Evolutionary conservation across 768 basidiomycete genomes (phyloP).

Genomic region (Mycena rebaudengoi): DNA sequence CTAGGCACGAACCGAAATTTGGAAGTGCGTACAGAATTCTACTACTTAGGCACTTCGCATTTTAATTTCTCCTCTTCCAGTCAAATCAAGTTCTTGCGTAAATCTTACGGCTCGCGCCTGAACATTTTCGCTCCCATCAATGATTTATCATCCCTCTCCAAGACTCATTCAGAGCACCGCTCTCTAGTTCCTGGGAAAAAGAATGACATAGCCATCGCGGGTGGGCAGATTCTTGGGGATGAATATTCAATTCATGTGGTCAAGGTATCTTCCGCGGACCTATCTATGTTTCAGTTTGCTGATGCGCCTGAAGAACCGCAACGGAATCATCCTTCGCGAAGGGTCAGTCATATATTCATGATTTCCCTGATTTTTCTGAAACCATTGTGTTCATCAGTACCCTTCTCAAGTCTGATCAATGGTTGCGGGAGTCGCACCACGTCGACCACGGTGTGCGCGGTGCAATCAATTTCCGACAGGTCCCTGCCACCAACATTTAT

Average conservation of each 20-base stretch:
- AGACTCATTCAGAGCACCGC: constrained; percentile 64
- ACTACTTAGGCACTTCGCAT: no score
- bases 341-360: constrained; percentile 53
- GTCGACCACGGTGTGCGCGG: constrained; percentile 81
- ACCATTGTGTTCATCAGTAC: constrained; percentile 55
- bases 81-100: constrained; percentile 87
- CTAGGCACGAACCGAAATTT: constrained; percentile 88
- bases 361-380: neutral
- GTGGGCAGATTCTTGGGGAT: constrained; percentile 90
- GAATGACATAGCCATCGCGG: constrained; percentile 77
- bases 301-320: constrained; percentile 69
- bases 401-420: constrained; percentile 92
- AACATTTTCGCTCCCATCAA: constrained; percentile 93
- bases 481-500: constrained; percentile 83
- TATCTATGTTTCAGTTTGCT: neutral
- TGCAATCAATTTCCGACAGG: constrained; percentile 93
- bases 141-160: constrained; percentile 86
- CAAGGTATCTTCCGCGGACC: constrained; percentile 57
- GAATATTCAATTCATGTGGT: constrained; percentile 97
- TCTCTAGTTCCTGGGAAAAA: constrained; percentile 72
- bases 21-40: constrained; percentile 93
- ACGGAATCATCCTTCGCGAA: constrained; percentile 92
- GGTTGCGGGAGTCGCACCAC: constrained; percentile 76
- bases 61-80: constrained; percentile 43
- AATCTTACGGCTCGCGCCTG: constrained; percentile 79